Evolutionary conservation across 1,284 basidiomycete species (phyloP), one percentile per base, ranked within the genome.

Genomic region (Serendipita sp.): DNA sequence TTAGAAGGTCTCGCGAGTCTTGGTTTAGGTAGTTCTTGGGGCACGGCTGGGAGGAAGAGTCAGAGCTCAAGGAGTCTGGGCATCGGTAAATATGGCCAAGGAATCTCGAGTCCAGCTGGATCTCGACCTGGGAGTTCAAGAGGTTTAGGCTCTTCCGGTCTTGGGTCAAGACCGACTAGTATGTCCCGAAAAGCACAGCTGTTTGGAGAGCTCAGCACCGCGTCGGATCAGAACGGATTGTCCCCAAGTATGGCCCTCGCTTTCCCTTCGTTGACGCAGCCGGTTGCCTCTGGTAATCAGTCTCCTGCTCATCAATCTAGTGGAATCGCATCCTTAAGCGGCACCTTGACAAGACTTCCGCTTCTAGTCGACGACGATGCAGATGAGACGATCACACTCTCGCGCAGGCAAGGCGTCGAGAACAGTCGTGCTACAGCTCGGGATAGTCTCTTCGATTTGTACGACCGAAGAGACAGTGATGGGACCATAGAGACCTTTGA

Each of bases 301-400:
- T 58, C 53, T 17, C 53, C 53, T 29, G 53, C 53, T 8, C 30
- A 30, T 32, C 53, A 58, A 58, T 58, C 53, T 3, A 58, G 53
- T 58, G 53, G 22, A 10, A 32, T 32, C 2, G 10, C 22, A 26
- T 26, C 53, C 26, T n/a, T 26, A 4, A 26, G 10, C 15, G 26
- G 26, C 5, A 49, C 45, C 5, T 29, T 6, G n/a, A 8, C 45
- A n/a, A 17, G 45, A 29, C 5, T 6, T 8, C 45, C n/a, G 5
- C 6, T 49, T 8, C 6, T 8, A 4, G 53, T 26, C 8, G 53
- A 58, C 4, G 53, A 58, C 2, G 53, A 58, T 32, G 29, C 29
- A 10, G 53, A 58, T 26, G 29, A 58, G 32, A 58, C 53, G 32
- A 58, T 58, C 53, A 58, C 53, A 10, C 53, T 58, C 15, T n/a